Base-by-base conservation (phyloP, 805 yeast genomes). In the Kluyveromyces siamensis region DNA sequence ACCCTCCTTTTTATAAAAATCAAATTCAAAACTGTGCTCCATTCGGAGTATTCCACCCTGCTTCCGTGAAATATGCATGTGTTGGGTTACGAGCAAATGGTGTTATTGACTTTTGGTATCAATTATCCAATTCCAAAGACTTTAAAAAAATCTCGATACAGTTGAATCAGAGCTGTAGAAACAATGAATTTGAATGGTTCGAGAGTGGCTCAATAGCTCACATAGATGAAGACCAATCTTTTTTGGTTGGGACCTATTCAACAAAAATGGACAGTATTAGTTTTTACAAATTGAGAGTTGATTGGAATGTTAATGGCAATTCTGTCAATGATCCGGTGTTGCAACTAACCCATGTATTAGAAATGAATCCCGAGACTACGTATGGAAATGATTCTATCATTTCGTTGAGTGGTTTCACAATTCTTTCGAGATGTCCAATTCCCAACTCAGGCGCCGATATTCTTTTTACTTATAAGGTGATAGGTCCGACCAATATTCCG, bases 71-170 rank as follows among this genome's bases (percentile, higher is more conserved):
- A 52, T 64, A 63, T 53, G 67, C 69, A 10, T 66, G 67, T 48
- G 47, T 60, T 40, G 68, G 64, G 6, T 52, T 65, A 18, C 60
- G 70, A 50, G 61, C 55, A 42, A 65, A 64, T 47, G 68, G 68
- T 19, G 67, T 65, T 47, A 51, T 66, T 37, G 68, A 64, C 49
- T 62, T 66, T 41, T 66, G 70, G 70, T 66, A 66, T 44, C 69
- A 66, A 48, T 63, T 66, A 45, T 66, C 69, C 11, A 66, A 66
- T 47, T 66, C 70, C 1, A 66, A 65, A 44, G 68, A 64, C 46
- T 67, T 64, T 48, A 66, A 65, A 44, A 66, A 66, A 47, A 60
- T 65, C 1, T 59, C 65, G 1, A 48, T 63, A 25, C 67, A 65
- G 38, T 44, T 66, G n/a, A 49, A 55, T 36, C 58, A 55, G 27